Evolutionary conservation across 495 filamentous ascomycete species (phyloP).

Genomic region (Neurospora sp.): DNA sequence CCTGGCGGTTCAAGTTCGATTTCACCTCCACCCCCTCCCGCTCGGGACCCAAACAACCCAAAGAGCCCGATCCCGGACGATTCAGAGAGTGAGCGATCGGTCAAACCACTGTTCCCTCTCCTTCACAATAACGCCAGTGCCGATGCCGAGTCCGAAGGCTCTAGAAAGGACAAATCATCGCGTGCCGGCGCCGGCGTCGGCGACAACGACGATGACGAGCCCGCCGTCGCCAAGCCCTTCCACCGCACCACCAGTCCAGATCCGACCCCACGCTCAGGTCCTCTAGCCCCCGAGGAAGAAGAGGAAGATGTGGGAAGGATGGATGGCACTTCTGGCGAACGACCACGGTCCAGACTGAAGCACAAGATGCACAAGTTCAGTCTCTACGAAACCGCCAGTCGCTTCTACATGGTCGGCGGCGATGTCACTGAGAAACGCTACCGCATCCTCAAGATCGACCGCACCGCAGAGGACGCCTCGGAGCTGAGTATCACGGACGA

Average conservation of each 20-base stretch:
- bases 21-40: neutral
- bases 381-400: slow-evolving; percentile 83
- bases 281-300: slow-evolving; percentile 17
- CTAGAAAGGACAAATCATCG: slow-evolving; percentile 1
- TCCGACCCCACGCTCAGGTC: slow-evolving; percentile 22
- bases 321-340: slow-evolving; percentile 9
- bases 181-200: slow-evolving; percentile 16
- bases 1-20: neutral
- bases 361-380: slow-evolving; percentile 93
- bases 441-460: slow-evolving; percentile 87
- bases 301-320: slow-evolving; percentile 36
- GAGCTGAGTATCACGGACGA: slow-evolving; percentile 82
- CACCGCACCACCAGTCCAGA: slow-evolving; percentile 50
- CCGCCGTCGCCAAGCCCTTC: slow-evolving; percentile 52
- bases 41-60: neutral
- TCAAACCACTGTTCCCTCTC: slow-evolving; percentile 28
- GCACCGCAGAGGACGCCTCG: slow-evolving; percentile 61
- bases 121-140: slow-evolving; percentile 34
- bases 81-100: neutral
- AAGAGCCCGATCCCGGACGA: slow-evolving; percentile 2
- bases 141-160: slow-evolving; percentile 20
- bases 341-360: slow-evolving; percentile 38
- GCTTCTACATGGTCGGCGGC: slow-evolving; percentile 88
- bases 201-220: slow-evolving; percentile 57
- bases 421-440: slow-evolving; percentile 82